Base-by-base conservation (phyloP, 495 filamentous ascomycete genomes). In the Neurospora sp. region DNA sequence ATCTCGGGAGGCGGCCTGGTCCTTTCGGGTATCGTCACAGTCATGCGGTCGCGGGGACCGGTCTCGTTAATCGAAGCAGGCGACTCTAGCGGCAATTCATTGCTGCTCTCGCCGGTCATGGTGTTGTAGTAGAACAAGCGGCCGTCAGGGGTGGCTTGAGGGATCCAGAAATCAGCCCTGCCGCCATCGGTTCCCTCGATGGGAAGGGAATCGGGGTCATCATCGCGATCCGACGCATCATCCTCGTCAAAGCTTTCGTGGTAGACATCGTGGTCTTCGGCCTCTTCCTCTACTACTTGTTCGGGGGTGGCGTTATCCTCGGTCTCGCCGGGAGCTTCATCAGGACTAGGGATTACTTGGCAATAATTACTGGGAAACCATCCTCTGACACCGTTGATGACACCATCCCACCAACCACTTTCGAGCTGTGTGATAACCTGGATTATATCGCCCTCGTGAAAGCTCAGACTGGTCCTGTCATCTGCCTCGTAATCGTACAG, bases 311-410 rank as follows among this genome's bases (percentile, higher is more conserved):
- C 53, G 14, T 65, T 65, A 31, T 90, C 89, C 70, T 93, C 91
- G 38, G 88, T 87, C 70, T 92, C 87, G 53, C 88, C 84, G 65
- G 86, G 87, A 48, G 84, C 85, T 72, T 96, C 92, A 69, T 92
- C 89, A 53, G 88, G 86, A 76, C 90, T 91, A 31, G 89, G 84
- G 77, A 98, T 92, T 48, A 96, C 87, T 70, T 90, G 87, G 82
- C 96, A 98, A 83, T 99, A 99, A 80, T 99, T 99, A 86, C 96
- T 98, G 8, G 96, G 96, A 83, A 99, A 99, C 96, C 96, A 99
- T 71, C 96, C 96, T 75, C 96, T 90, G 72, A 95, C 90, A 65
- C 92, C 94, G 74, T 94, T 91, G 78, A 98, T 95, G 45, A 98
- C 93, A 10, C 96, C 96, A 83, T 99, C 96, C 96, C 96, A 99